Base-by-base conservation (phyloP, 2,329 filamentous ascomycete genomes). In the Cercospora sojina region DNA sequence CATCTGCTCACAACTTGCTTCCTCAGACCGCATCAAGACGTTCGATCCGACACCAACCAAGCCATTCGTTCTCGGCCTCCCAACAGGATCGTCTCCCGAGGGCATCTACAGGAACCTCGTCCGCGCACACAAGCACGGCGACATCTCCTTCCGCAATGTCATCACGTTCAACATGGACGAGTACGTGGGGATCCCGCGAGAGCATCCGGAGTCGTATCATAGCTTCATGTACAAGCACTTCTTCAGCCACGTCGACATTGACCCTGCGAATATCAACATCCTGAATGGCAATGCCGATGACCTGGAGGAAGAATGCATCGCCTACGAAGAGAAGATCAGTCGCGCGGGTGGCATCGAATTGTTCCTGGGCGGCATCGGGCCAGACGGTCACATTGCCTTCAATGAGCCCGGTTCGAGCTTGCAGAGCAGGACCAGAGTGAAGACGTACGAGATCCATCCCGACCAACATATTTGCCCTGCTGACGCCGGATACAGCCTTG, bases 151-250 rank as follows among this genome's bases (percentile, higher is more conserved):
- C 78, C 88, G 90, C 75, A 87, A 96, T 89, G 91, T 96, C 74
- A 86, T 95, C 76, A 96, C 92, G 27, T 96, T 96, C 84, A 95
- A 95, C 80, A 95, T 95, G 92, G 92, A 96, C 80, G 92, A 96
- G 81, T 96, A 96, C 75, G 91, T 95, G 71, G 91, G 90, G 65
- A 86, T 96, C 69, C 89, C 91, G 35, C 88, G 91, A 74, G 91
- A 93, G 73, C 91, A 96, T 77, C 88, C 91, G 12, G 89, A 95
- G 78, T 92, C 89, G 74, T 96, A 96, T 80, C 92, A 96, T 82
- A 91, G 89, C 71, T 96, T 95, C 83, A 95, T 96, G 92, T 96
- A 93, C 86, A 91, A 91, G 80, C 86, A 95, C 81, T 92, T 96
- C 84, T 96, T 96, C 83, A 91, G 90, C 51, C 91, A 88, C 70